These are phyloP conservation scores for Aspergillus eucalypticola DNA, from an alignment of 2,329 filamentous ascomycete genomes.

Conservation along the genomic window DNA sequence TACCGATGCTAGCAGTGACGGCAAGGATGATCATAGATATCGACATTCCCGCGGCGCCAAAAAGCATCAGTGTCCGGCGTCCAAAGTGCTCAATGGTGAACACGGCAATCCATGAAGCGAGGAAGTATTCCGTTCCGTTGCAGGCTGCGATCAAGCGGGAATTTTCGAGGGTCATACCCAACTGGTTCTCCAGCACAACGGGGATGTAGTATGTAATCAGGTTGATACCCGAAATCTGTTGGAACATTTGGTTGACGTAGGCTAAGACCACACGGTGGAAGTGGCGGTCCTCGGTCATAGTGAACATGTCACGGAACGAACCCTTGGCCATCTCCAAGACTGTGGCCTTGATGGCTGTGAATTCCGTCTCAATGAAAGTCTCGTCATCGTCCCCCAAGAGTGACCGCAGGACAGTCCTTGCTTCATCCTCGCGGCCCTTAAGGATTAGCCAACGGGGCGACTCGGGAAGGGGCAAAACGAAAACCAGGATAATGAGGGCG, in stretches of 20 bases:
- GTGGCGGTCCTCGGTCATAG: conserved; percentile 57
- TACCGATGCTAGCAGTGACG: conserved; percentile 28
- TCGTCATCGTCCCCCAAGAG: conserved; percentile 51
- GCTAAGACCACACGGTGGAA: conserved; percentile 58
- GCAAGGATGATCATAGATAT: conserved; percentile 64
- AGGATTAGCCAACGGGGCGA: conserved; percentile 61
- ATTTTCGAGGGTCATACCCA: conserved; percentile 42
- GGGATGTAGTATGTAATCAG: conserved; percentile 50
- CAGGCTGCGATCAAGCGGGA: conserved; percentile 54
- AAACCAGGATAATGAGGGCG: conserved; percentile 52
- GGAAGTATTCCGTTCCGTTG: conserved; percentile 57
- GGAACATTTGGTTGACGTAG: conserved; percentile 61
- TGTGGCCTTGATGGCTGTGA: conserved; percentile 55
- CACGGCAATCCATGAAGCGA: conserved; percentile 53
- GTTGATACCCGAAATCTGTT: conserved; percentile 50
- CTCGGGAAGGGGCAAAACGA: conserved; percentile 56
- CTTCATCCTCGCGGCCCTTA: conserved; percentile 57
- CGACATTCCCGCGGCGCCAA: conserved; percentile 66
- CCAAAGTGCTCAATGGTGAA: conserved; percentile 54
- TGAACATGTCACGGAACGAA: conserved; percentile 61
- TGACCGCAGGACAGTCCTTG: conserved; percentile 48
- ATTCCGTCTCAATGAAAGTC: conserved; percentile 48
- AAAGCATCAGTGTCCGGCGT: conserved; percentile 69
- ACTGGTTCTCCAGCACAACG: conserved; percentile 44
- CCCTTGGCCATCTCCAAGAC: conserved; percentile 52